Base-by-base conservation (phyloP, 352 stramenopile species). In the Globisporangium yorkense region DNA sequence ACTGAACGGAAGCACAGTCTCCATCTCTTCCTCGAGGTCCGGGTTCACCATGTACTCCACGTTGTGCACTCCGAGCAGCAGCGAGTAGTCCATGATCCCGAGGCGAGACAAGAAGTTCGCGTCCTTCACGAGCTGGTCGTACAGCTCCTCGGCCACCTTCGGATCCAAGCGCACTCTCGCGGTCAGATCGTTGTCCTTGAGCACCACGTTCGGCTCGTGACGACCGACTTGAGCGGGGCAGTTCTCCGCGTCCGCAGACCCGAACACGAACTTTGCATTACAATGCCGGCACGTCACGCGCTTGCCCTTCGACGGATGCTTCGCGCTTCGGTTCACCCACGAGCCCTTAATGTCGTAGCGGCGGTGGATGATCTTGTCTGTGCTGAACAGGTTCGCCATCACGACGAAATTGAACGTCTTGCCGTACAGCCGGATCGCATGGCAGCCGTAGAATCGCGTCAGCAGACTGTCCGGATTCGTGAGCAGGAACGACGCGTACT, bases 31-130 rank as follows among this genome's bases (percentile, higher is more conserved):
- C 37, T 87, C 77, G 43, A 87, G 41, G 51, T 91, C 85, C 16
- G 77, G 76, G 24, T 91, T 91, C 54, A 95, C 85, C 68, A 88
- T 83, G 66, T 95, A 95, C 65, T 93, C 84, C 12, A 90, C 78
- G 43, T 94, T 92, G 64, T 97, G 89, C 27, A 96, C 87, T 47
- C 87, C 87, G 8, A 97, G 72, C 46, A 97, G 54, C 37, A 97
- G 63, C 47, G 84, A 96, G 68, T 97, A 97, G 61, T 97, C 89
- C 88, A 97, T 97, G 62, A 97, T 94, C 35, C 86, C 83, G 21
- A 94, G 66, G 0, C 82, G 73, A 2, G 77, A 87, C 10, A 97
- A 56, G 54, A 97, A 96, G 51, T 89, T 81, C 12, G 87, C 82
- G 51, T 97, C 89, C 63, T 89, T 91, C 16, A 84, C 70, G 12